A percentile compares a stretch with the other conserved stretches of the same genome.
Conservation (phyloP, 208 protist genomes). For the Naegleria fowleri region DNA sequence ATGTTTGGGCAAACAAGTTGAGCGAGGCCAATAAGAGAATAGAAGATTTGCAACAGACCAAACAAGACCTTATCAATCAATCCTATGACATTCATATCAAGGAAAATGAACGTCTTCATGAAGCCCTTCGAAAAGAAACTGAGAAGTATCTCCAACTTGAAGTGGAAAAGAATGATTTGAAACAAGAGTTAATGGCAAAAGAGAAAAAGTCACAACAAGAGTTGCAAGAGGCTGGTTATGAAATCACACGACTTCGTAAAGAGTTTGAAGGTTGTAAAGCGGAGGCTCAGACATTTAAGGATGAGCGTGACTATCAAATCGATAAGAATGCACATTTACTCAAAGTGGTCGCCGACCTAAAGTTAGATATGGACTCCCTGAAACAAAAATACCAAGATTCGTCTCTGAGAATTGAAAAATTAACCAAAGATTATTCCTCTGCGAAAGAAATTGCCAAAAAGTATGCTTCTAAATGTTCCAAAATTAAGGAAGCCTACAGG, state of each 20-base stretch:
- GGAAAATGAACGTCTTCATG: background rate
- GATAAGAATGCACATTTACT: background rate
- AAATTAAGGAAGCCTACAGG: background rate
- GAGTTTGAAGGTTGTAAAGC: background rate
- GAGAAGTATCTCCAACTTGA: background rate
- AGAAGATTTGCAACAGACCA: background rate
- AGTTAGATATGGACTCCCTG: background rate
- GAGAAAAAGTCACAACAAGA: background rate
- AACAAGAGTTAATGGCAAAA: background rate
- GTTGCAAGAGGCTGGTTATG: background rate
- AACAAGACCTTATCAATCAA: background rate
- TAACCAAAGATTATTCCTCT: background rate
- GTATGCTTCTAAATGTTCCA: background rate
- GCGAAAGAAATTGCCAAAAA: background rate
- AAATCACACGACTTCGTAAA: background rate
- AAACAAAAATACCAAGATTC: background rate
- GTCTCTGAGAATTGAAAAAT: background rate
- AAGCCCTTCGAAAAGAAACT: background rate
- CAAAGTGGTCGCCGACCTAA: background rate
- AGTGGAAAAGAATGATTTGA: background rate
- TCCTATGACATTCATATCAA: background rate
- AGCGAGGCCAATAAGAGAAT: background rate
- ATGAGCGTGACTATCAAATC: background rate
- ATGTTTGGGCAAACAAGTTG: background rate
- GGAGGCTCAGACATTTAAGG: background rate